A percentile compares a stretch with the other conserved stretches of the same genome.
These are phyloP conservation scores for Sordariomycetes sp. DNA, from an alignment of 2,329 filamentous ascomycete genomes.

Conservation along the genomic window DNA sequence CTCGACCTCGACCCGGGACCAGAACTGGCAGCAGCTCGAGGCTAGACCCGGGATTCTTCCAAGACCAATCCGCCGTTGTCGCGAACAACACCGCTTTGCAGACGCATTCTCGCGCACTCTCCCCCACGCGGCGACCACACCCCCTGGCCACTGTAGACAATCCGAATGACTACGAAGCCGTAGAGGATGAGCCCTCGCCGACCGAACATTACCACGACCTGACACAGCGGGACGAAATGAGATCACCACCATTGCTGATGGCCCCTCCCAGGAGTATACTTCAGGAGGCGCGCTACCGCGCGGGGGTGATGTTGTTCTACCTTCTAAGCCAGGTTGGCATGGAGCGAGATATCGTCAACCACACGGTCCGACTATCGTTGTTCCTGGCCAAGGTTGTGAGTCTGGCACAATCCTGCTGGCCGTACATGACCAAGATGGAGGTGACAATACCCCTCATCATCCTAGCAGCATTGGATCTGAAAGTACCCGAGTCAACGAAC, in stretches of 20 bases:
- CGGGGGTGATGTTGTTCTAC: not conserved
- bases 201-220: not conserved
- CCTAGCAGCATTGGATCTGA: slow-evolving; percentile 60
- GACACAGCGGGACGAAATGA: not conserved
- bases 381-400: slow-evolving; percentile 63
- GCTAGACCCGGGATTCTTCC: too few species aligned
- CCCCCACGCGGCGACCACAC: not conserved
- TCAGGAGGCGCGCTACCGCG: not conserved
- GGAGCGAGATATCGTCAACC: slow-evolving; percentile 2
- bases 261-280: slow-evolving; percentile 1
- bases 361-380: slow-evolving; percentile 38
- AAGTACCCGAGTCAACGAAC: slow-evolving; percentile 18
- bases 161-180: not conserved
- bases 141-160: not conserved
- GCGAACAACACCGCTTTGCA: too few species aligned
- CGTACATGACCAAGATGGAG: slow-evolving; percentile 56
- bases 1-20: too few species aligned
- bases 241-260: slow-evolving; percentile 4
- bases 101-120: too few species aligned
- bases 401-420: slow-evolving; percentile 60
- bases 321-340: slow-evolving; percentile 1
- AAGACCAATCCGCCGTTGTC: too few species aligned
- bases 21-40: too few species aligned
- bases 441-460: slow-evolving; percentile 59
- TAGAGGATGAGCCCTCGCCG: not conserved